phyloP scores from a whole-genome alignment of 163 green algal genomes.

The Chlamydomonas reinhardtii region DNA sequence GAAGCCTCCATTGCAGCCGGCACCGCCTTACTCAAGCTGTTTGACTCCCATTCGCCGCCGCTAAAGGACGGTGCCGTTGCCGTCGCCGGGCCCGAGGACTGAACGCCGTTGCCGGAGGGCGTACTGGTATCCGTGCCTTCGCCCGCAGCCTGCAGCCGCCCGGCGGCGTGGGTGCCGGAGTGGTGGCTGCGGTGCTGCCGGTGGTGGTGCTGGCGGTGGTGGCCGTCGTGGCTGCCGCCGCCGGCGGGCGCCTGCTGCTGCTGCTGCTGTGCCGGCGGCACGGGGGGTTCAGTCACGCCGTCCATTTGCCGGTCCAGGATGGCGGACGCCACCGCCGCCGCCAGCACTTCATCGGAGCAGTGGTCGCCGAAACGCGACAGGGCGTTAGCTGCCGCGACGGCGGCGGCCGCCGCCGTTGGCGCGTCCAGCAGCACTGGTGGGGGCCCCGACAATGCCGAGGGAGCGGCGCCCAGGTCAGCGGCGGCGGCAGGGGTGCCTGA shows the following conservation, averaged over 20 bases:
- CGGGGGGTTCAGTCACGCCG: conserved; percentile 13
- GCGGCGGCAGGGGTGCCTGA: no score
- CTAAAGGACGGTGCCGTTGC: no score
- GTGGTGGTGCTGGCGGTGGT: neutral
- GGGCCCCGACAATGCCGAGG: neutral
- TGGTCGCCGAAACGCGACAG: conserved; percentile 28
- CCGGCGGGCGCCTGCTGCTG: neutral
- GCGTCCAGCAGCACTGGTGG: neutral
- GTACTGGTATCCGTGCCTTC: no score
- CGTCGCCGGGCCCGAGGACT: no score
- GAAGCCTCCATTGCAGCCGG: no score
- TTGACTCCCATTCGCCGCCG: no score
- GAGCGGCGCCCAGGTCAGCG: neutral
- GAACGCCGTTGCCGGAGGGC: no score
- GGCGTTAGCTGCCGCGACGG: neutral
- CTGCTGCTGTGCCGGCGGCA: no score
- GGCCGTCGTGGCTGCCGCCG: neutral
- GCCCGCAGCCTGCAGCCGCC: no score
- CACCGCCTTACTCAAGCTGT: no score
- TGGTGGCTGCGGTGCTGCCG: neutral
- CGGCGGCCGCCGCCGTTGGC: neutral
- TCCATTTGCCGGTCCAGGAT: conserved; percentile 51
- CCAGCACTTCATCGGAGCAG: conserved; percentile 27
- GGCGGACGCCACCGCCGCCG: conserved; percentile 29
- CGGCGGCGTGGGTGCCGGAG: neutral